Base-by-base conservation (phyloP, 176 grass and related monocot genomes). In the Cymbopogon citratus region DNA sequence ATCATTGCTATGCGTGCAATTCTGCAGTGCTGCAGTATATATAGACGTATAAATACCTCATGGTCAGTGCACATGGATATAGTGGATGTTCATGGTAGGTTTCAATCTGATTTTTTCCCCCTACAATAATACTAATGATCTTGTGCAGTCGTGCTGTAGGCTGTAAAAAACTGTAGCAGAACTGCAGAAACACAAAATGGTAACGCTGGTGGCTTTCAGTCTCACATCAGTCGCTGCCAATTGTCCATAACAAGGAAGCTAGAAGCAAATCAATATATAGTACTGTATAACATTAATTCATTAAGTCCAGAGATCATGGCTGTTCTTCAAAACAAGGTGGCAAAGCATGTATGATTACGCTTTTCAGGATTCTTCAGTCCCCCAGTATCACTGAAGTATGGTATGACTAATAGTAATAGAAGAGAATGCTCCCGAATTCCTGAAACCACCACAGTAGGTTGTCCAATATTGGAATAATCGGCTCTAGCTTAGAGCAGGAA, bases 1-100 rank as follows among this genome's bases (percentile, higher is more conserved):
- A 90, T 78, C 83, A 86, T 82, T 82, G n/a, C 43, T 78, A 70
- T 59, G 78, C 78, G 66, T 74, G 83, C 83, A 46, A 46, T 66
- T 38, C 78, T 66, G 78, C 43, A 48, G 69, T 86, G 79, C 12
- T 82, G 73, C 56, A 45, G 48, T 40, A 69, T 39, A 85, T 66
- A 67, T 54, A 57, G 54, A 23, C 21, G 21, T 48, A 60, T 78
- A 78, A 70, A 36, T 81, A 36, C 38, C 69, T 78, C 60, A 74
- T 83, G 46, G 60, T 59, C 67, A 72, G 27, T 66, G 12, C 9
- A 9, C 44, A 21, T 77, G 77, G 40, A 77, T 77, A 56, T 80
- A 82, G 57, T 65, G 35, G 78, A 65, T 85, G 83, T 85, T 85
- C 87, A 72, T 72, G 14, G 78, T 16, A 25, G 71, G 56, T n/a